phyloP scores from a whole-genome alignment of 2,329 filamentous ascomycete genomes.

The Colletotrichum camelliae region DNA sequence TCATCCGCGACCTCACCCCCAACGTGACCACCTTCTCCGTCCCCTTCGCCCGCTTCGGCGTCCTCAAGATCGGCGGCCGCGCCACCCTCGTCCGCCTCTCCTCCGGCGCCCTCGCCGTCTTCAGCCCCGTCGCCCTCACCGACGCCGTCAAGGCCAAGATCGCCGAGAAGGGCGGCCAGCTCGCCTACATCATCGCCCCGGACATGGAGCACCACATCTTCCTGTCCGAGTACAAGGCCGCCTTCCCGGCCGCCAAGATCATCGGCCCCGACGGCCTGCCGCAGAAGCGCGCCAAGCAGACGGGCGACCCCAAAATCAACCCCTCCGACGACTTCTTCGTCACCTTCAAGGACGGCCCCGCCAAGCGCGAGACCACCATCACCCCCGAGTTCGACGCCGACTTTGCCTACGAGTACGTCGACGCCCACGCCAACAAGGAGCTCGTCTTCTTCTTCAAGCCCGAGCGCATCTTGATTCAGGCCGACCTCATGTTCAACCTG shows the following conservation, averaged over 20 bases:
- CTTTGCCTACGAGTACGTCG: constrained; percentile 85
- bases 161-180: constrained; percentile 67
- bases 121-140: constrained; percentile 89
- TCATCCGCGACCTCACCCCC: constrained; percentile 84
- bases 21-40: constrained; percentile 80
- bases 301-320: constrained; percentile 54
- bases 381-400: constrained; percentile 83
- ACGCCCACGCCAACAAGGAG: constrained; percentile 82
- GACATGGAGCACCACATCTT: constrained; percentile 97
- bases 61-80: constrained; percentile 82
- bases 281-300: constrained; percentile 75
- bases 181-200: constrained; percentile 85
- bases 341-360: constrained; percentile 67
- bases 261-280: constrained; percentile 83
- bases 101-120: constrained; percentile 81
- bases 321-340: constrained; percentile 61
- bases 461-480: constrained; percentile 80
- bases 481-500: constrained; percentile 91
- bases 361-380: constrained; percentile 57
- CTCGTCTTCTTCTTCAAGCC: constrained; percentile 86
- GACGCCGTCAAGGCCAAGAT: constrained; percentile 71
- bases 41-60: constrained; percentile 83
- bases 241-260: constrained; percentile 79
- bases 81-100: constrained; percentile 76
- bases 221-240: constrained; percentile 81